These are phyloP conservation scores for Cicer yamashitae DNA, from an alignment of 306 rosid genomes.

Conservation along the genomic window DNA sequence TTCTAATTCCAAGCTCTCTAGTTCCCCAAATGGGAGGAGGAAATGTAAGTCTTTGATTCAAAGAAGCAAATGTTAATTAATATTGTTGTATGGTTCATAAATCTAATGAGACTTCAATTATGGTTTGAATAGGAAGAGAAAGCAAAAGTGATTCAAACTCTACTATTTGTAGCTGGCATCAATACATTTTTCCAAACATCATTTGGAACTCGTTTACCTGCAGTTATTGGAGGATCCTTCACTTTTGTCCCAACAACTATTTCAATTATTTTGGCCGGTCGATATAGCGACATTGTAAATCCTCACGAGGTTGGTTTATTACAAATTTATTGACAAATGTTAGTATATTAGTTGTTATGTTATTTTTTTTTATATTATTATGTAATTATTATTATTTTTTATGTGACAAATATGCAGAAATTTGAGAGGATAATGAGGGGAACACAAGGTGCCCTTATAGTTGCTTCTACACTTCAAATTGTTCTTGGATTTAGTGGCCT, in stretches of 20 bases:
- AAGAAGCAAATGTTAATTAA: conserved; percentile 7
- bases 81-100: conserved; percentile 35
- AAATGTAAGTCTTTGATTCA: conserved; percentile 61
- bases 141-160: conserved; percentile 90
- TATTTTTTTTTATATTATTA: background rate
- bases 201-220: conserved; percentile 95
- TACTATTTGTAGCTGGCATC: conserved; percentile 84
- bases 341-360: too few relatives aligned
- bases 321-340: background rate
- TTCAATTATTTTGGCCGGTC: conserved; percentile 89
- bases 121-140: conserved; percentile 75
- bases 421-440: conserved; percentile 94
- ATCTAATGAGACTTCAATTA: conserved; percentile 35
- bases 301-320: conserved; percentile 75
- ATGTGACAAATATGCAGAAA: conserved; percentile 60
- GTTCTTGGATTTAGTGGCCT: conserved; percentile 99
- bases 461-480: conserved; percentile 94
- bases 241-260: conserved; percentile 91
- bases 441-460: conserved; percentile 95
- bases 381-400: conserved; percentile 13
- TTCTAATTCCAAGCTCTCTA: conserved; percentile 83
- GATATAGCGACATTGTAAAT: conserved; percentile 77
- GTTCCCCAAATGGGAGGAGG: conserved; percentile 99
- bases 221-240: conserved; percentile 89
- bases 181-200: conserved; percentile 79